Percentiles rank a stretch among this genome's conserved stretches.
Evolutionary conservation across 2,329 filamentous ascomycete species (phyloP).

Genomic region (Trichoderma pleuroti): DNA sequence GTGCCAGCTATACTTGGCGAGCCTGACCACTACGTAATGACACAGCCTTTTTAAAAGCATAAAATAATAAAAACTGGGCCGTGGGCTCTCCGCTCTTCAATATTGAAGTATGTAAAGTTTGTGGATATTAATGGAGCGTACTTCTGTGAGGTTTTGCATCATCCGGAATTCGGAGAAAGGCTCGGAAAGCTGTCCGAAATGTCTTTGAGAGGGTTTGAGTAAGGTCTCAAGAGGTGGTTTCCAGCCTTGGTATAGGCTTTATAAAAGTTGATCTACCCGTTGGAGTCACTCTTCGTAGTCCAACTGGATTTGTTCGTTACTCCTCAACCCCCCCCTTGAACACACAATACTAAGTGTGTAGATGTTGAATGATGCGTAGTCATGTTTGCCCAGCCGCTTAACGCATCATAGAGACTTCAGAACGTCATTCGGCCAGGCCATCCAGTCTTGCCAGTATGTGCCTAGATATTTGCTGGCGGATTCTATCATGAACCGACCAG

Average conservation of each 20-base stretch:
- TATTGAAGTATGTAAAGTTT: not conserved
- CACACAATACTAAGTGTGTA: too few species aligned
- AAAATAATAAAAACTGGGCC: not conserved
- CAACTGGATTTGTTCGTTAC: too few species aligned
- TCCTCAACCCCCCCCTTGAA: too few species aligned
- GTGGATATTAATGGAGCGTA: too few species aligned
- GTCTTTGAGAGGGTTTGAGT: not conserved
- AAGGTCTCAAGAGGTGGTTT: too few species aligned
- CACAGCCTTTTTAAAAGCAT: not conserved
- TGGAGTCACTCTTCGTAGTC: too few species aligned
- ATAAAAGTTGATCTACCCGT: too few species aligned
- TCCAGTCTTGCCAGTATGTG: not conserved
- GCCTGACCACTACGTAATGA: not conserved
- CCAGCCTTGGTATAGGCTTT: not conserved
- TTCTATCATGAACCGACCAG: not conserved
- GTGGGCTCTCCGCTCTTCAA: not conserved
- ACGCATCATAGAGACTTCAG: not conserved
- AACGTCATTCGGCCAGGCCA: not conserved
- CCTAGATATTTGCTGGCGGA: not conserved
- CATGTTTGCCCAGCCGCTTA: not conserved
- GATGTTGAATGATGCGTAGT: too few species aligned
- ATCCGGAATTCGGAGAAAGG: not conserved
- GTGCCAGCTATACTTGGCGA: not conserved
- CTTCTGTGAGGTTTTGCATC: not conserved
- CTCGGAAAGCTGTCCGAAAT: not conserved